A percentile compares a stretch with the other conserved stretches of the same genome.
These are phyloP conservation scores for Brassica incana DNA, from an alignment of 345 rosid species.

Conservation along the genomic window DNA sequence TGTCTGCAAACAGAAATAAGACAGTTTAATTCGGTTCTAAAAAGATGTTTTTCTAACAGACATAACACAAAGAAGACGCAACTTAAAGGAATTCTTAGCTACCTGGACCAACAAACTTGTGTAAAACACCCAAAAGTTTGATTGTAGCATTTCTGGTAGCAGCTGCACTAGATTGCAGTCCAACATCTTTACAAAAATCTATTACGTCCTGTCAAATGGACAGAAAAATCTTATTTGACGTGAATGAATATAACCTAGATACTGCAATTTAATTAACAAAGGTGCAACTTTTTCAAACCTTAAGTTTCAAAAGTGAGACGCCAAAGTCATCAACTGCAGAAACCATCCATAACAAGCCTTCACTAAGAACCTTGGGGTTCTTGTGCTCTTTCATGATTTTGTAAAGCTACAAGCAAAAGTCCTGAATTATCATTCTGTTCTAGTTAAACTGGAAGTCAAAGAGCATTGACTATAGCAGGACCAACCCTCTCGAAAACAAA, in stretches of 20 bases:
- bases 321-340: slow-evolving; percentile 97
- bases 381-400: slow-evolving; percentile 97
- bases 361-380: slow-evolving; percentile 99
- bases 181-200: slow-evolving; percentile 95
- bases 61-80: slow-evolving; percentile 20
- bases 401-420: slow-evolving; percentile 60
- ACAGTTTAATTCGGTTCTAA: not conserved
- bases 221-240: not conserved
- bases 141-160: slow-evolving; percentile 98
- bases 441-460: slow-evolving; percentile 12
- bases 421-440: slow-evolving; percentile 22
- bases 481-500: slow-evolving; percentile 90
- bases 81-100: slow-evolving; percentile 21
- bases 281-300: slow-evolving; percentile 50
- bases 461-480: not conserved
- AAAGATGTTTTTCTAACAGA: not conserved
- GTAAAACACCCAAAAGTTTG: slow-evolving; percentile 89
- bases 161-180: slow-evolving; percentile 95
- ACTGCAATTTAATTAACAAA: slow-evolving; percentile 2
- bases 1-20: slow-evolving; percentile 55
- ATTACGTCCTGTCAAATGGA: slow-evolving; percentile 67
- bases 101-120: slow-evolving; percentile 98
- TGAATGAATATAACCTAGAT: slow-evolving; percentile 3
- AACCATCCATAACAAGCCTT: slow-evolving; percentile 94
- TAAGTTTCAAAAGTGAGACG: slow-evolving; percentile 77